Base-by-base conservation (phyloP, 2,329 filamentous ascomycete genomes). In the Triangularia setosa region DNA sequence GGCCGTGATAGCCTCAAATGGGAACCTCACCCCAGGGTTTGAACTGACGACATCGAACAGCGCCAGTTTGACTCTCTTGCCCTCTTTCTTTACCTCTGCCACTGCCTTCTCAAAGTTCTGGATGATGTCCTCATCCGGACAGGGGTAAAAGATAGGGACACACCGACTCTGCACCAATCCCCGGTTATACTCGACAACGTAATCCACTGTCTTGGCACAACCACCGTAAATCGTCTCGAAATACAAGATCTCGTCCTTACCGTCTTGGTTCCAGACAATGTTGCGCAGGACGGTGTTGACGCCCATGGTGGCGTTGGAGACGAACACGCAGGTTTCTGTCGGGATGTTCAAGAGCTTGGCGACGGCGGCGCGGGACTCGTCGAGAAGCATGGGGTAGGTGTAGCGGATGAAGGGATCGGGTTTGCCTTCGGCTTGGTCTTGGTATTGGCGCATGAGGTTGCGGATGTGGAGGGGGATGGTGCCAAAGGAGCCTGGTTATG, bases 1-100 rank as follows among this genome's bases (percentile, higher is more conserved):
- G 7, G 76, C 74, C 1, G 84, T 82, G 63, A 97, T 77, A 1
- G 75, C 77, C 74, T 93, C 87, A 76, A 91, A 97, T 0, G 94
- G 94, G 70, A 97, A 87, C 1, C 88, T 79, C 0, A 96, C 83
- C 0, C 92, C 93, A 0, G 94, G 94, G 23, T 90, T 80, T 27
- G 90, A 92, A 8, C 89, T 88, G 7, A 97, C 87, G 0, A 88
- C 89, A 74, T 98, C 94, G 70, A 94, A 95, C 16, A 94, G 73
- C 18, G 89, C 90, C 9, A 93, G 71, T 14, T 83, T 85, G 0
- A 90, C 86, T 2, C 81, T 85, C 63, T 88, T 86, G 0, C 91
- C 90, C 0, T 78, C 80, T 0, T 72, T 73, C 28, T 81, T 77
- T 48, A 87, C 80, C 4, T 78, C 72, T 1, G 77, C 73, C 5